These are phyloP conservation scores for Daldinia childiae DNA, from an alignment of 495 filamentous ascomycete genomes.

Conservation along the genomic window DNA sequence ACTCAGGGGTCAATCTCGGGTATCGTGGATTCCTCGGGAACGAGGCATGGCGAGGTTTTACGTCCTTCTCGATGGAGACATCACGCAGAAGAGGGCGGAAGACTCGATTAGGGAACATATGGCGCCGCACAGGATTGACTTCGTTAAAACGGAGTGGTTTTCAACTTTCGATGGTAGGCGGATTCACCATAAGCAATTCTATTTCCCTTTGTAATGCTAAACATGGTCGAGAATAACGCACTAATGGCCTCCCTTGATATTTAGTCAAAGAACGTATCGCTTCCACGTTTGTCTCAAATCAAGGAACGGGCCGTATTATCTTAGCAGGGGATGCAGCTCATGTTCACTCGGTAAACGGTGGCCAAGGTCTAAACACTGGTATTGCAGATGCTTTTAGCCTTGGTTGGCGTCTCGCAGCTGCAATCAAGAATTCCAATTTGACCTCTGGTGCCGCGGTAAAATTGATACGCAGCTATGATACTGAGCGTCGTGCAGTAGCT, in stretches of 20 bases:
- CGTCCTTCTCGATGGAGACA: slow-evolving; percentile 42
- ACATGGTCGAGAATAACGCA: background rate
- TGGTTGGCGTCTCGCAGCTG: slow-evolving; percentile 49
- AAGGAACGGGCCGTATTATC: slow-evolving; percentile 49
- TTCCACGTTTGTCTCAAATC: slow-evolving; percentile 37
- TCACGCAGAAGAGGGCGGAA: slow-evolving; percentile 37
- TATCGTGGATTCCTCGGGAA: slow-evolving; percentile 44
- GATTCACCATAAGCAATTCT: background rate
- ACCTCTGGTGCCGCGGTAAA: slow-evolving; percentile 14
- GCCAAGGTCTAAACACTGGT: slow-evolving; percentile 61
- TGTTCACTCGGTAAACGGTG: slow-evolving; percentile 59
- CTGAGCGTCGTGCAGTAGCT: slow-evolving; percentile 58
- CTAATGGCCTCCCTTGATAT: background rate
- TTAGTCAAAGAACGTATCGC: slow-evolving; percentile 45
- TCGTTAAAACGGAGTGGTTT: slow-evolving; percentile 43
- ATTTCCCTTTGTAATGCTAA: background rate
- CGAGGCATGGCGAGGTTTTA: slow-evolving; percentile 44
- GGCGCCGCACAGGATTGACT: slow-evolving; percentile 39
- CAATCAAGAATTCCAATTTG: slow-evolving; percentile 14
- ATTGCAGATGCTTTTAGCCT: slow-evolving; percentile 60
- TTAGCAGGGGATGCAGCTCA: slow-evolving; percentile 63
- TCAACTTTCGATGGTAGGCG: slow-evolving; percentile 43
- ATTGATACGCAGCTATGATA: slow-evolving; percentile 61
- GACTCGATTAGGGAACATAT: slow-evolving; percentile 42
- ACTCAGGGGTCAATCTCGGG: slow-evolving; percentile 42